Evolutionary conservation across 2,329 filamentous ascomycete genomes (phyloP), one percentile per base, ranked within the genome.

Genomic region (Teratosphaeria pseudoeucalypti): DNA sequence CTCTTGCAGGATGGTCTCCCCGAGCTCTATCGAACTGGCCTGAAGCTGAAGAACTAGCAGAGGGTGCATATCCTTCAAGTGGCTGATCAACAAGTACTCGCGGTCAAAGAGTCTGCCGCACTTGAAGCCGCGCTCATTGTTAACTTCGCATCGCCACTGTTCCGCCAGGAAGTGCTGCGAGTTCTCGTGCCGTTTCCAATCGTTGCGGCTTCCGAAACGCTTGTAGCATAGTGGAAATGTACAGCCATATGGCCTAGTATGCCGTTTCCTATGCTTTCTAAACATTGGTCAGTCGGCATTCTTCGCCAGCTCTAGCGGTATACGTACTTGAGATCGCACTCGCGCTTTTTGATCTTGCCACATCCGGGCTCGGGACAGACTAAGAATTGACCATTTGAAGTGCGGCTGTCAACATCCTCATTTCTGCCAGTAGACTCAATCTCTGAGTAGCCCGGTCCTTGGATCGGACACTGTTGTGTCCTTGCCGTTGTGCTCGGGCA

Each of bases 111-210:
- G 74, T 62, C 79, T 81, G 9, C 76, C 79, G 66, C 89, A 94
- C 2, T 64, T 63, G 1, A 72, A 67, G 10, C 63, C 65, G 52
- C 61, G 63, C 26, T 16, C 57, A n/a, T 47, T 68, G 64, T 6
- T 69, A 34, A 80, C 72, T 34, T 81, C 77, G 69, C 91, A 96
- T 34, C 82, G 83, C 85, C 88, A 96, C 55, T 81, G 80, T 67
- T 91, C 86, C 6, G 82, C 72, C 60, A 87, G 83, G 62, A 82
- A 84, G 71, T 96, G 91, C 68, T 92, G 88, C 16, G 82, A 85
- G 64, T 85, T 87, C 69, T 96, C 92, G 68, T 96, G 92, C 1
- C 92, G 84, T 71, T 95, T 95, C 92, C 85, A 96, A 73, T 96
- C 92, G 61, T 90, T 92, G 70, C 96, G 95, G 72, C 88, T 92